Evolutionary conservation across 768 basidiomycete genomes (phyloP).

Genomic region (Tylopilus sp.): DNA sequence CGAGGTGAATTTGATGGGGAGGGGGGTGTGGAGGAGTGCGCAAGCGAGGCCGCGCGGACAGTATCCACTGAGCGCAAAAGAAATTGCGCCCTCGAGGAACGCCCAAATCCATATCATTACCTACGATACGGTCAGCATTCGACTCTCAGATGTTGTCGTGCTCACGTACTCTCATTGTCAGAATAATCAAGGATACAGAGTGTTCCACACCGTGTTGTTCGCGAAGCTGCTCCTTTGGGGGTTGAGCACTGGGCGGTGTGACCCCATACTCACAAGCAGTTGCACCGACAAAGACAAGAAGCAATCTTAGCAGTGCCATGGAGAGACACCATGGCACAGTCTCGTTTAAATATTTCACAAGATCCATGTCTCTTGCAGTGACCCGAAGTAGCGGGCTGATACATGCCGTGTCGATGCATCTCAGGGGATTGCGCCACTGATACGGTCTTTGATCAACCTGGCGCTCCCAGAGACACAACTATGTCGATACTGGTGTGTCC

Average conservation of each 20-base stretch:
- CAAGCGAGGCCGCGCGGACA: neutral
- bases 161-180: neutral
- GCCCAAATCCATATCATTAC: neutral
- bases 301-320: conserved; percentile 1
- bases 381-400: too few relatives aligned
- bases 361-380: neutral
- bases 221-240: conserved; percentile 8
- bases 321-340: neutral
- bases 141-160: neutral
- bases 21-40: neutral
- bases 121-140: conserved; percentile 2
- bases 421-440: too few relatives aligned
- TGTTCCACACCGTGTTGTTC: conserved; percentile 8
- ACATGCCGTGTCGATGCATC: too few relatives aligned
- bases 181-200: neutral
- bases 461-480: too few relatives aligned
- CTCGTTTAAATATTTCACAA: neutral
- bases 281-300: conserved; percentile 2
- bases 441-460: too few relatives aligned
- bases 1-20: neutral
- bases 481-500: too few relatives aligned
- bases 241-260: conserved; percentile 16
- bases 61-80: neutral
- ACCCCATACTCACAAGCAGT: neutral
- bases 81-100: conserved; percentile 1